A percentile compares a stretch with the other conserved stretches of the same genome.
Conservation (phyloP, 495 filamentous ascomycete species). For the Aspergillus hancockii region DNA sequence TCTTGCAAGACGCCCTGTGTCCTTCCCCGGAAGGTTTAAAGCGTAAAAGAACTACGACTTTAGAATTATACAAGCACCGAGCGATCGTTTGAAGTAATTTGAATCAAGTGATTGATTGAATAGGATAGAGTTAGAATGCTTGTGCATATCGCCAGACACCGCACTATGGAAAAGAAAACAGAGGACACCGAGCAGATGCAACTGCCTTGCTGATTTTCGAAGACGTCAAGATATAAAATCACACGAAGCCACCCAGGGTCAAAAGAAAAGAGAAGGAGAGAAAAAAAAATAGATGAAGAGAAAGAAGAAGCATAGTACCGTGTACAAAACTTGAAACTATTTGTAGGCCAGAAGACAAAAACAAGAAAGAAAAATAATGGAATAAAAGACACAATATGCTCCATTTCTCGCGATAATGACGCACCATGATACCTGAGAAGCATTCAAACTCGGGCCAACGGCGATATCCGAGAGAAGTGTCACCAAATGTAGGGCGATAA, state of each 20-base stretch:
- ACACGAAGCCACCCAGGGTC: not conserved
- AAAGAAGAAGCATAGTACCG: not conserved
- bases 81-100: not conserved
- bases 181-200: not conserved
- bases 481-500: not conserved
- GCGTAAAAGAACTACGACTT: not conserved
- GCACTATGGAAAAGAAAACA: not conserved
- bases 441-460: not conserved
- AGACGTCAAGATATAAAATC: not conserved
- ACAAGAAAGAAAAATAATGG: not conserved
- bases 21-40: too few relatives aligned
- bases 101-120: not conserved
- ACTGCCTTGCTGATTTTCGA: constrained; percentile 1
- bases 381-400: not conserved
- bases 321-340: not conserved
- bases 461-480: not conserved
- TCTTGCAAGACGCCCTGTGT: too few relatives aligned
- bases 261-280: too few relatives aligned
- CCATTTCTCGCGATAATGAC: not conserved
- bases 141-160: not conserved
- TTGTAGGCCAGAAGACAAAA: not conserved
- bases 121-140: not conserved
- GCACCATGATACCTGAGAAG: not conserved
- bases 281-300: not conserved
- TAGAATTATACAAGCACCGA: not conserved